A percentile compares a stretch with the other conserved stretches of the same genome.
Evolutionary conservation across 441 rosid species (phyloP).

Genomic region (Capsella rubella): DNA sequence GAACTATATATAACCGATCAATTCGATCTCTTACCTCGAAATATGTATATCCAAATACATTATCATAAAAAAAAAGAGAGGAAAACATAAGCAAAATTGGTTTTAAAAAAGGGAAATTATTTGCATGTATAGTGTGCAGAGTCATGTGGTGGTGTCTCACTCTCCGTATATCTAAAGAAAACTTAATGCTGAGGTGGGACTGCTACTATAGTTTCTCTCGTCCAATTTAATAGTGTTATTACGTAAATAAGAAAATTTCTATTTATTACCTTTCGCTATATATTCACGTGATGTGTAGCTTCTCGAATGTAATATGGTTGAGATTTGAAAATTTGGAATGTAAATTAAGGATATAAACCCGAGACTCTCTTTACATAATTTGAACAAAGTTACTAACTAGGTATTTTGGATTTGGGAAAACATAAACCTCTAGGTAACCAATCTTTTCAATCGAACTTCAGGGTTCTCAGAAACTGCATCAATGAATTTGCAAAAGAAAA

Average conservation of each 20-base stretch:
- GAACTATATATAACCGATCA: background rate
- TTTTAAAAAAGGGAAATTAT: background rate
- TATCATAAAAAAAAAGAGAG: background rate
- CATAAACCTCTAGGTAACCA: background rate
- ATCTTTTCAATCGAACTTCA: background rate
- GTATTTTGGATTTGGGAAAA: background rate
- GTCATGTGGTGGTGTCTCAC: conserved; percentile 30
- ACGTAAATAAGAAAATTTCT: background rate
- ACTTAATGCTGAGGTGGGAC: background rate
- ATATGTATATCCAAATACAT: background rate
- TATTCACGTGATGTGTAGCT: background rate
- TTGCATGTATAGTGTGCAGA: conserved; percentile 14
- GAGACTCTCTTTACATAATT: background rate
- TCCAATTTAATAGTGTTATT: background rate
- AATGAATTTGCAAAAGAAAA: too few species aligned
- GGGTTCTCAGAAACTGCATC: background rate
- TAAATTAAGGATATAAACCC: background rate
- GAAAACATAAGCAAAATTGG: background rate
- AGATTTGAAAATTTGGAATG: background rate
- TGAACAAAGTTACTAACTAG: background rate
- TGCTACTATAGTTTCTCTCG: background rate
- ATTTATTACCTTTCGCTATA: conserved; percentile 1
- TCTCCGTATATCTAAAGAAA: background rate
- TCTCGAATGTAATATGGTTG: background rate
- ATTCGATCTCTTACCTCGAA: background rate